phyloP scores from a whole-genome alignment of 2,329 filamentous ascomycete species.

The Colletotrichum sublineola region DNA sequence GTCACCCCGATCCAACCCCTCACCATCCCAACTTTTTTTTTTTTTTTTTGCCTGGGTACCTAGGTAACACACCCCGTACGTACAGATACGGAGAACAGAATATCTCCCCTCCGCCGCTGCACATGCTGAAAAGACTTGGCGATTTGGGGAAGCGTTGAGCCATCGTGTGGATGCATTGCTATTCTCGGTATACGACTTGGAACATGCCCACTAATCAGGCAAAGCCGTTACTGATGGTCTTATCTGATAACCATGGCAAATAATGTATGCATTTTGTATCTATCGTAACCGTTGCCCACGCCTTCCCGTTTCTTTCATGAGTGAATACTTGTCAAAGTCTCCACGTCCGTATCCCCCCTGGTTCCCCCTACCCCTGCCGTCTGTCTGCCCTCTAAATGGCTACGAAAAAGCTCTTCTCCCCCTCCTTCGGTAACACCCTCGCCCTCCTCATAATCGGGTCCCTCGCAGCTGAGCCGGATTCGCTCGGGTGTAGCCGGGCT shows the following conservation, averaged over 20 bases:
- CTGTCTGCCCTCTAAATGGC: slow-evolving; percentile 59
- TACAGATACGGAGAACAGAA: too few relatives aligned
- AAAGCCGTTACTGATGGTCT: background rate
- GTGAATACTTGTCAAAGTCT: background rate
- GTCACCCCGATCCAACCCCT: slow-evolving; percentile 17
- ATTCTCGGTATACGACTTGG: background rate
- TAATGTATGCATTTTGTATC: background rate
- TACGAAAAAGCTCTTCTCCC: slow-evolving; percentile 88
- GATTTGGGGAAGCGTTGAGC: slow-evolving; percentile 16
- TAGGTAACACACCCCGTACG: too few relatives aligned
- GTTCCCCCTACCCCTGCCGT: slow-evolving; percentile 2
- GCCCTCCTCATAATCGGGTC: slow-evolving; percentile 85
- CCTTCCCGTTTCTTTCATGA: background rate
- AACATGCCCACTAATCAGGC: too few relatives aligned
- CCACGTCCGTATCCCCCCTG: background rate
- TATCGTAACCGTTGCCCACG: background rate
- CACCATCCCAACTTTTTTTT: slow-evolving; percentile 26
- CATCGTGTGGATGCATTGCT: slow-evolving; percentile 36
- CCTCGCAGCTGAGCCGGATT: slow-evolving; percentile 81
- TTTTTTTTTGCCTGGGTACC: too few relatives aligned
- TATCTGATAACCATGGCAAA: background rate
- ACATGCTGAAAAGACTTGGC: slow-evolving; percentile 22
- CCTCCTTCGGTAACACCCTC: slow-evolving; percentile 77
- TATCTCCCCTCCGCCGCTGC: too few relatives aligned
- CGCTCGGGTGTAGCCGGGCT: slow-evolving; percentile 89